Percentiles rank a stretch among this genome's conserved stretches.
phyloP scores from a whole-genome alignment of 352 stramenopile genomes.

The Globisporangium polare region DNA sequence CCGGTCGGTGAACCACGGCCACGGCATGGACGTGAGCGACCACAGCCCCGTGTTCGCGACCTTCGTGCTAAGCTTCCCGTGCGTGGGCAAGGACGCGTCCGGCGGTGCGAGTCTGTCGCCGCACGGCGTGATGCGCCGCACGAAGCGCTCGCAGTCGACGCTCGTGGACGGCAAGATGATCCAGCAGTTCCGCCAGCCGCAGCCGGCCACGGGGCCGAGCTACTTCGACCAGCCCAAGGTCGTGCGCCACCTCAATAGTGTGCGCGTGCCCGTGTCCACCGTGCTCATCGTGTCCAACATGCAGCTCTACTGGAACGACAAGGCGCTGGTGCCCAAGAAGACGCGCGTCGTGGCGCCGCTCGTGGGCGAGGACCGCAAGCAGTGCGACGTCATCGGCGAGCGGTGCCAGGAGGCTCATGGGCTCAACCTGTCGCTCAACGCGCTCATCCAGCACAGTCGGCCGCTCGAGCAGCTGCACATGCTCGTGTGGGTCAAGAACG shows the following conservation, averaged over 20 bases:
- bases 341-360: conserved; percentile 71
- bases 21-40: conserved; percentile 80
- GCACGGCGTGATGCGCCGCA: conserved; percentile 18
- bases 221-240: conserved; percentile 80
- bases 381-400: conserved; percentile 77
- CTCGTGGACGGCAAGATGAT: conserved; percentile 20
- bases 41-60: conserved; percentile 78
- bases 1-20: conserved; percentile 74
- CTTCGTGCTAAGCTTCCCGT: conserved; percentile 71
- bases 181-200: conserved; percentile 22
- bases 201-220: conserved; percentile 35
- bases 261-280: conserved; percentile 50
- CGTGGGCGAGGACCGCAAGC: conserved; percentile 71
- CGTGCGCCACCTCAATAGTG: conserved; percentile 53
- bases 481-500: conserved; percentile 82
- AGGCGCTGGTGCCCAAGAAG: conserved; percentile 74
- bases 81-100: conserved; percentile 23
- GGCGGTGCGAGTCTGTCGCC: conserved; percentile 1
- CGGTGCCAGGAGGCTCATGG: conserved; percentile 46
- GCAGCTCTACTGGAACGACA: conserved; percentile 65
- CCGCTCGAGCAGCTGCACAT: conserved; percentile 78
- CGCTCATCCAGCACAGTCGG: conserved; percentile 64
- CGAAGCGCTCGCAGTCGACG: conserved; percentile 47
- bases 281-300: conserved; percentile 76
- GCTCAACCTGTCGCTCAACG: conserved; percentile 65